Evolutionary conservation across 2,329 filamentous ascomycete genomes (phyloP), one percentile per base, ranked within the genome.

Genomic region (Phialophora tarda): DNA sequence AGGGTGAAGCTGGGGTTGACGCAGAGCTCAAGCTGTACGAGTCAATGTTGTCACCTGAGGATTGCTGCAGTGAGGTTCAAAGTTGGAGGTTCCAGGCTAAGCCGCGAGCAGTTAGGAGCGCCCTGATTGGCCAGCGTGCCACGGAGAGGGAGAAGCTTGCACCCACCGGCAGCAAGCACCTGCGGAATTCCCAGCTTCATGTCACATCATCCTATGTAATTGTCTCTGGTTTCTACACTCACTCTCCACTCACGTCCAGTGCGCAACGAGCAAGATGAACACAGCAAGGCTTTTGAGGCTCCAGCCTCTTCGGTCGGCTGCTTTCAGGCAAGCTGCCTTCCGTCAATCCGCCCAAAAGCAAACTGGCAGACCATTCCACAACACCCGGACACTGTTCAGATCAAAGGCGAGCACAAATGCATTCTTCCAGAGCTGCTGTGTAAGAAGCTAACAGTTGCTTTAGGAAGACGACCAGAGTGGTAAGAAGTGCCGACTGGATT

Each of bases 381-480:
- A 68, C 61, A 64, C 66, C 38, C 60, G 64, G 28, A 60, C 65
- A 21, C 47, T 69, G 65, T 66, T 71, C 50, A 70, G 71, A 62
- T 38, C 66, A 50, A 73, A 73, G 71, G 71, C 71, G 53, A 24
- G 71, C 58, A 62, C 12, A 51, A 23, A 28, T 14, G 10, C 14
- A 21, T 14, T n/a, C 26, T 53, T n/a, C 32, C 21, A 30, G 26
- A 8, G 28, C 28, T 55, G 28, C 21, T 32, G 7, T 28, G 5
- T 4, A n/a, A 54, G 21, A 26, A 56, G 47, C 62, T 68, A 53
- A 70, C 51, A n/a, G 4, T 53, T 10, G 24, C 26, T 75, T 69
- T 73, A 89, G 87, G 88, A 88, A 78, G 86, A 89, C 78, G 82
- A 84, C 77, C 86, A 89, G 71, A 83, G 84, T 77, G 87, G 87